Conservation (phyloP, 1,284 basidiomycete genomes). For the Cutaneotrichosporon sp. region DNA sequence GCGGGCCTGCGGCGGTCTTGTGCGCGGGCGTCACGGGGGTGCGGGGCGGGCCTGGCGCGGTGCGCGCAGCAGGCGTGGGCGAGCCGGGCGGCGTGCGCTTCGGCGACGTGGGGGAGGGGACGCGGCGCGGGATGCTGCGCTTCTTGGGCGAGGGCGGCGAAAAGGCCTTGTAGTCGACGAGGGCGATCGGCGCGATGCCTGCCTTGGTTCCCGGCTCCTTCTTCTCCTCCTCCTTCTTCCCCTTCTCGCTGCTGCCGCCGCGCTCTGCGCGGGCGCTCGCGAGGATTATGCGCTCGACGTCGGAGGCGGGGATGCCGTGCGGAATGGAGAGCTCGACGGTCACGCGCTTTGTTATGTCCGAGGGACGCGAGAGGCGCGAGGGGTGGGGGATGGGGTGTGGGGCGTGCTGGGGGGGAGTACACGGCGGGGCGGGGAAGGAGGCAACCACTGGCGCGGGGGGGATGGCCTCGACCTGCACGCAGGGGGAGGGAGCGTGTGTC, state of each 20-base stretch:
- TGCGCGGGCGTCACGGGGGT: not conserved
- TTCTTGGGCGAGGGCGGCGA: not conserved
- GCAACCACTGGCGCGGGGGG: not conserved
- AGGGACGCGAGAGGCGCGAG: not conserved
- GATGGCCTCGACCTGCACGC: not conserved
- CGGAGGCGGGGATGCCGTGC: not conserved
- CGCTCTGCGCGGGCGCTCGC: not conserved
- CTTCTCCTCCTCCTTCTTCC: not conserved
- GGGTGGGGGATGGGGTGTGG: not conserved
- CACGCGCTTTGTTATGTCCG: slow-evolving; percentile 1
- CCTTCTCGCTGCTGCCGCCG: not conserved
- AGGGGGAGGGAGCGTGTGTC: not conserved
- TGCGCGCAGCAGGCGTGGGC: not conserved
- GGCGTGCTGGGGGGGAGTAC: too few relatives aligned
- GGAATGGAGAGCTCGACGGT: slow-evolving; percentile 7
- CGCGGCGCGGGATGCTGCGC: not conserved
- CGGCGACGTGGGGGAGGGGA: not conserved
- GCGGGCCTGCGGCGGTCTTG: not conserved
- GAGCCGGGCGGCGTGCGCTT: not conserved
- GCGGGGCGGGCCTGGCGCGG: not conserved
- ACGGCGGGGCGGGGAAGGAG: not conserved
- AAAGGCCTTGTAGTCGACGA: slow-evolving; percentile 1
- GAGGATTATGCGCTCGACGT: not conserved
- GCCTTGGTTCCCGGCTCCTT: not conserved
- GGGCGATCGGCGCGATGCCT: not conserved